Evolutionary conservation across 805 yeast species (phyloP).

Genomic region (Candida chauliodis): DNA sequence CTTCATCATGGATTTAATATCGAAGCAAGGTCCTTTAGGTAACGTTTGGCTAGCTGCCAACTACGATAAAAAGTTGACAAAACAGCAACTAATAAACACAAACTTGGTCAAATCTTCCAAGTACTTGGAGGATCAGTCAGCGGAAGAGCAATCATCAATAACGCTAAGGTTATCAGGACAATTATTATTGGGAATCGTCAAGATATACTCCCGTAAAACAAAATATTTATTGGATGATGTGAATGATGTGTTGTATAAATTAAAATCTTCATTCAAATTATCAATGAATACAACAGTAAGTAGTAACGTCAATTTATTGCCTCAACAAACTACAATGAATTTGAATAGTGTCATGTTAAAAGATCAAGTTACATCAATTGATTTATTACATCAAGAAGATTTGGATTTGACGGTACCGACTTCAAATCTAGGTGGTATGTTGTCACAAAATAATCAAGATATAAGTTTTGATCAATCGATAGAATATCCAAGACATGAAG

Average conservation of each 20-base stretch:
- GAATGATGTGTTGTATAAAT: slow-evolving; percentile 64
- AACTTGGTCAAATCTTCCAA: slow-evolving; percentile 54
- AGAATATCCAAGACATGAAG: slow-evolving; percentile 56
- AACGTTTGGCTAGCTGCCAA: slow-evolving; percentile 93
- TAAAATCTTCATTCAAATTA: slow-evolving; percentile 61
- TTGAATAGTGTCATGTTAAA: slow-evolving; percentile 58
- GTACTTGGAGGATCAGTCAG: slow-evolving; percentile 14
- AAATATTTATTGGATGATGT: slow-evolving; percentile 81
- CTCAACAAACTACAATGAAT: slow-evolving; percentile 58
- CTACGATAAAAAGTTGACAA: slow-evolving; percentile 71
- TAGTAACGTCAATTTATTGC: slow-evolving; percentile 52
- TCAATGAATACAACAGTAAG: slow-evolving; percentile 27
- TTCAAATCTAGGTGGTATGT: slow-evolving; percentile 12
- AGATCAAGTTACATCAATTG: slow-evolving; percentile 78
- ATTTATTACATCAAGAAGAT: slow-evolving; percentile 66
- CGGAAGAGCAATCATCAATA: slow-evolving; percentile 39
- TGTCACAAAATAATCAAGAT: slow-evolving; percentile 22
- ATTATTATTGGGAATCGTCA: slow-evolving; percentile 77
- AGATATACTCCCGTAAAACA: slow-evolving; percentile 83
- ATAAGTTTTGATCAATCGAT: slow-evolving; percentile 52
- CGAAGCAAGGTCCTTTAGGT: slow-evolving; percentile 80
- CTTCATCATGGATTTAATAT: slow-evolving; percentile 32
- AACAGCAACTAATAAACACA: slow-evolving; percentile 68
- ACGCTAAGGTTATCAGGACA: slow-evolving; percentile 85
- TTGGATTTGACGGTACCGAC: slow-evolving; percentile 17